Evolutionary conservation across 768 basidiomycete genomes (phyloP), one percentile per base, ranked within the genome.

Genomic region (Podaxis rugospora): DNA sequence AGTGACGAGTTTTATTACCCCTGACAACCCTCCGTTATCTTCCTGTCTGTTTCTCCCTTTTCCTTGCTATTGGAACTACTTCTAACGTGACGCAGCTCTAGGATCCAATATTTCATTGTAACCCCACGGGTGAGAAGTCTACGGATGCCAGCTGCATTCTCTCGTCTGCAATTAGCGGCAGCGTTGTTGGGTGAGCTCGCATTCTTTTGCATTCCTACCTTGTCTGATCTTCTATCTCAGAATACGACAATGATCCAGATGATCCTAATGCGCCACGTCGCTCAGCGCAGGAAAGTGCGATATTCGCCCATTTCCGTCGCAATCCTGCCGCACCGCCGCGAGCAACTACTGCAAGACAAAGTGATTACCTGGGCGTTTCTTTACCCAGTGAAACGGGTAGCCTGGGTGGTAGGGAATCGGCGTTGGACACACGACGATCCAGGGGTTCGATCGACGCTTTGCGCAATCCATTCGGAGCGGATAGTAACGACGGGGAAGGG

Each of bases 231-330:
- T 49, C 14, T 37, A 39, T n/a, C 35, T 23, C 63, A 95, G 93
- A 95, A 73, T 95, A 95, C 70, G 93, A 95, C 80, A 95, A 95
- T 65, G 92, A 95, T 70, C 78, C 82, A 37, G 76, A 80, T n/a
- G 78, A 92, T 69, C 87, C 87, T 5, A 73, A 84, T 55, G 79
- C 76, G 10, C 84, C 85, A 6, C 74, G 77, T 64, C 82, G 80
- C 58, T 87, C 83, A 51, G 92, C 92, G 3, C 83, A 92, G 47
- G 90, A 93, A 62, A 93, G 91, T 62, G 92, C 91, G 54, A 89
- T 94, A 62, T 93, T 94, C 67, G 80, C 88, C n/a, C 88, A 90
- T 70, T 76, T 92, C 42, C 85, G 89, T 35, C 83, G 81, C 54
- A 78, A 75, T 63, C 76, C 79, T 54, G 80, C 80, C 53, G 75